Conservation (phyloP, 768 basidiomycete genomes). For the Termitomyces sp. region DNA sequence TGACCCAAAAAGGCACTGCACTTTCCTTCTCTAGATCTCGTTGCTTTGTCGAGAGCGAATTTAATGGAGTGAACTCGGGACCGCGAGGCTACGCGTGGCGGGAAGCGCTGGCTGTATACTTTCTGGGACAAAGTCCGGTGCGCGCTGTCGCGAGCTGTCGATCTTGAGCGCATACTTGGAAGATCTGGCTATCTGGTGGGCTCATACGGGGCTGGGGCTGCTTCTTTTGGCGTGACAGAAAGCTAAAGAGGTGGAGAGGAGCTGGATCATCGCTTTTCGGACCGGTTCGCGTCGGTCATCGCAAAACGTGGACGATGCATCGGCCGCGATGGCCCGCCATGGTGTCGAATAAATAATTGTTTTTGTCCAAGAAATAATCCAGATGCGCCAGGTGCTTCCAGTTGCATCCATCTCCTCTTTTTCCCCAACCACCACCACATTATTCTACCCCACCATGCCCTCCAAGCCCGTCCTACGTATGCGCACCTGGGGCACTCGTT, state of each 20-base stretch:
- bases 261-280: conserved; percentile 30
- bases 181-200: background rate
- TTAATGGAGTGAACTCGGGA: background rate
- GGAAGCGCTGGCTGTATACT: conserved; percentile 15
- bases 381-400: conserved; percentile 4
- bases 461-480: conserved; percentile 32
- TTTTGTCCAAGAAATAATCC: conserved; percentile 7
- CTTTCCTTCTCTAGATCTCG: background rate
- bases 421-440: conserved; percentile 13
- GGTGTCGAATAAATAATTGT: conserved; percentile 11
- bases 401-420: conserved; percentile 2
- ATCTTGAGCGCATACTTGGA: conserved; percentile 3
- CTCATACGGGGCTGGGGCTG: background rate
- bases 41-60: background rate
- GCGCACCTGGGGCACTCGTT: conserved; percentile 69
- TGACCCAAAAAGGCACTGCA: background rate
- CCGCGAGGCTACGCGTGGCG: background rate
- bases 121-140: conserved; percentile 8
- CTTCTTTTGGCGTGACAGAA: conserved; percentile 43
- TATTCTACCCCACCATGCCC: conserved; percentile 31
- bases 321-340: conserved; percentile 6
- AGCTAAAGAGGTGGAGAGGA: conserved; percentile 25
- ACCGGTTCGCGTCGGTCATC: conserved; percentile 33
- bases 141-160: conserved; percentile 4
- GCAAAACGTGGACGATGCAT: conserved; percentile 31